A percentile compares a stretch with the other conserved stretches of the same genome.
Evolutionary conservation across 805 yeast genomes (phyloP).

Genomic region (Zygotorulaspora sp.): DNA sequence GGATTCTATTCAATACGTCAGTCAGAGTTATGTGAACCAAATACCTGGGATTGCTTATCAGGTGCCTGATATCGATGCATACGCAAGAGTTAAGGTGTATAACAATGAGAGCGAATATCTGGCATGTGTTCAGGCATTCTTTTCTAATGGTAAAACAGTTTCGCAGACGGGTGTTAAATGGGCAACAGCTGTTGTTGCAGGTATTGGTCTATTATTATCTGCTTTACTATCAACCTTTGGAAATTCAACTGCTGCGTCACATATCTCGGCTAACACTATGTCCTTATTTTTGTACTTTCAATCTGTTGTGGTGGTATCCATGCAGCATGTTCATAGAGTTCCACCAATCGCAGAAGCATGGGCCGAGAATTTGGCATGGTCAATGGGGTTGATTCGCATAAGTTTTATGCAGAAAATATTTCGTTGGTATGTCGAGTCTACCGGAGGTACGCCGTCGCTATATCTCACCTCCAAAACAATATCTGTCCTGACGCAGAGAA

Average conservation of each 20-base stretch:
- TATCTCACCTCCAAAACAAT: conserved; percentile 57
- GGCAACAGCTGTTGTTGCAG: conserved; percentile 91
- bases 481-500: conserved; percentile 67
- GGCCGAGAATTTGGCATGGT: conserved; percentile 92
- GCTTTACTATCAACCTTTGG: conserved; percentile 81
- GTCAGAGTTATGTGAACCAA: conserved; percentile 43
- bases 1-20: conserved; percentile 60
- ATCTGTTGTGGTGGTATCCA: conserved; percentile 73
- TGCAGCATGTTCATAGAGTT: conserved; percentile 79
- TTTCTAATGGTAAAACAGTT: conserved; percentile 76
- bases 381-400: conserved; percentile 82
- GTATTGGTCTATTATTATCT: conserved; percentile 79
- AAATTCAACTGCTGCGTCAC: conserved; percentile 83
- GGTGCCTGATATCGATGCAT: conserved; percentile 85
- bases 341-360: conserved; percentile 93
- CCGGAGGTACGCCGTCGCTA: conserved; percentile 81
- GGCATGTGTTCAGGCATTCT: conserved; percentile 73
- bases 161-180: conserved; percentile 79
- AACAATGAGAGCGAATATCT: conserved; percentile 41
- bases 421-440: conserved; percentile 79
- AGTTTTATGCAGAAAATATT: conserved; percentile 79
- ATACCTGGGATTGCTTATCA: conserved; percentile 83
- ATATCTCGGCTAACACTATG: conserved; percentile 80
- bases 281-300: conserved; percentile 85
- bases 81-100: conserved; percentile 54